Evolutionary conservation across 257 asterid species (phyloP), one percentile per base, ranked within the genome.

Genomic region (Nicotiana undulata): DNA sequence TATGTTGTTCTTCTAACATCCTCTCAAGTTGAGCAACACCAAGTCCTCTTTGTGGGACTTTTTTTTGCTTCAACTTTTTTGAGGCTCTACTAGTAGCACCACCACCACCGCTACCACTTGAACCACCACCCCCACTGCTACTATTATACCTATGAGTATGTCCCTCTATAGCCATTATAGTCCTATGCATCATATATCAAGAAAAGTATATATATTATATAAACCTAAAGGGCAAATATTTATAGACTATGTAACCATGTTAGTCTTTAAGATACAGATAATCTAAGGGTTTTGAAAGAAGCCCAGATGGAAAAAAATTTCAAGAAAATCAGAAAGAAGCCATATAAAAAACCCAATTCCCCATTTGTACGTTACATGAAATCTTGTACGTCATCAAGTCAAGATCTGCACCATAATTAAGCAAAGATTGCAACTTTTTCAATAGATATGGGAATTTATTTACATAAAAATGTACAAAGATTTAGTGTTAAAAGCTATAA

Each of bases 1-100:
- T 90, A 20, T 89, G 89, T 79, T 93, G 92, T 79, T 93, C 94
- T 77, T 93, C 99, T 51, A 31, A 56, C 77, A 95, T 92, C 84
- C 87, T 95, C 70, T 95, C 99, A 63, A 95, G 94, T 87, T 95
- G 99, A 31, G 98, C 99, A 81, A 95, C 99, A 80, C 99, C 98
- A 74, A 93, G 86, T 8, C 99, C 99, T 81, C 99, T 92, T 74
- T 93, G 99, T 9, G 99, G 98, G 12, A 92, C 87, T 64, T 91
- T 95, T 81, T 92, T 93, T 29, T 88, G 95, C 85, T 95, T 95
- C 82, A 80, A 81, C 83, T 88, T 93, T 63, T 88, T 90, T 6
- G 89, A 85, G 78, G 86, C 81, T 88, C 87, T 85, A 76, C 82
- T 44, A 68, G 85, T 11, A 79, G 81, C 52, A 64, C 79, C 29